These are phyloP conservation scores for Pythium sp. DNA, from an alignment of 352 stramenopile species.

Conservation along the genomic window DNA sequence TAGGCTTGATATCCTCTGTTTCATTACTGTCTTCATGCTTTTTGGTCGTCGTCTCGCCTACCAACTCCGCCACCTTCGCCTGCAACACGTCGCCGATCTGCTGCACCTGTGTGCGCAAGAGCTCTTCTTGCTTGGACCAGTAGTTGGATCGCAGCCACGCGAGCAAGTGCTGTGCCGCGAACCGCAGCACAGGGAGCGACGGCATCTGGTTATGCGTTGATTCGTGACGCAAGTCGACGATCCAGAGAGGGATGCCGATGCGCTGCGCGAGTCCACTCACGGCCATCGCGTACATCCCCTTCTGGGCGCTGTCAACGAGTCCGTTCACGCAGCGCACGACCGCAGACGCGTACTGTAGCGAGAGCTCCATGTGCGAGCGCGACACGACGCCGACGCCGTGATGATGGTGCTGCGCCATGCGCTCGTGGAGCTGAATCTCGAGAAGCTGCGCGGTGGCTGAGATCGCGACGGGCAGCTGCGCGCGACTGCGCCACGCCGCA, in stretches of 20 bases:
- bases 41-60: conserved; percentile 1
- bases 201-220: conserved; percentile 92
- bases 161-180: conserved; percentile 84
- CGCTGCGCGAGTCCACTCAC: conserved; percentile 79
- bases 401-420: conserved; percentile 59
- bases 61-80: conserved; percentile 21
- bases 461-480: conserved; percentile 75
- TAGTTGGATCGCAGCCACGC: conserved; percentile 88
- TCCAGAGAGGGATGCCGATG: conserved; percentile 91
- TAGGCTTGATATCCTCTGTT: background rate
- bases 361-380: conserved; percentile 79
- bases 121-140: conserved; percentile 75
- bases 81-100: conserved; percentile 37
- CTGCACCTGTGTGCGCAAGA: conserved; percentile 47
- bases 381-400: conserved; percentile 66
- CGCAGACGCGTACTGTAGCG: conserved; percentile 57
- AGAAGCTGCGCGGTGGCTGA: conserved; percentile 72
- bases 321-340: conserved; percentile 85
- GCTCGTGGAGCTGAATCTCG: conserved; percentile 73
- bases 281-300: conserved; percentile 67
- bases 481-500: conserved; percentile 63
- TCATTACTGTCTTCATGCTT: background rate
- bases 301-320: conserved; percentile 77
- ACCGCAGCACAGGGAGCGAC: conserved; percentile 83
- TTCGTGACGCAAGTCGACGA: conserved; percentile 93